phyloP scores from a whole-genome alignment of 768 basidiomycete species.

The Leccinum longicurvipes region DNA sequence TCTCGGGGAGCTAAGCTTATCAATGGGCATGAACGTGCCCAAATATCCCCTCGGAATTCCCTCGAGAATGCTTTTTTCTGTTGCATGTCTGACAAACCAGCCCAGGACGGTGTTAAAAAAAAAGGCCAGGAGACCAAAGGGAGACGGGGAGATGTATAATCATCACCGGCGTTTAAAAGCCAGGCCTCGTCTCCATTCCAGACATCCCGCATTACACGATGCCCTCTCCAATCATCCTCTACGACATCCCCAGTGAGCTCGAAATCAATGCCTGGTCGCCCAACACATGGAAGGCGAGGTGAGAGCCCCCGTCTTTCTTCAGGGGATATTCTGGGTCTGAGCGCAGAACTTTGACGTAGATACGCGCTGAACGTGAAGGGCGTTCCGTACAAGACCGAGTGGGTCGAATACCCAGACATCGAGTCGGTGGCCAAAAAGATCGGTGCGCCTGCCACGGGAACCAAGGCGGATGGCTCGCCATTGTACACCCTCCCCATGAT shows the following conservation, averaged over 20 bases:
- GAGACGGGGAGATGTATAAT: background rate
- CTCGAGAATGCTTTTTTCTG: background rate
- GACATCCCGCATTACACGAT: conserved; percentile 14
- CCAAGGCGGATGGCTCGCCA: conserved; percentile 29
- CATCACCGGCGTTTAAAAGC: conserved; percentile 4
- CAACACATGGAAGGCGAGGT: conserved; percentile 47
- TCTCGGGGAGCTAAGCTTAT: too few relatives aligned
- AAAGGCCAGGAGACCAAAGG: background rate
- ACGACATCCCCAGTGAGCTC: conserved; percentile 41
- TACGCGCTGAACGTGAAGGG: conserved; percentile 41
- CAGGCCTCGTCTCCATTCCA: background rate
- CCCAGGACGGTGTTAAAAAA: background rate
- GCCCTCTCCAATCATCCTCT: conserved; percentile 35
- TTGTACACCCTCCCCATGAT: conserved; percentile 42
- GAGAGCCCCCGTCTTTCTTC: background rate
- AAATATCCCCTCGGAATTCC: too few relatives aligned
- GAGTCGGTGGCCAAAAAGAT: conserved; percentile 30
- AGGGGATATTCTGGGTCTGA: background rate
- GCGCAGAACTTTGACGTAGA: conserved; percentile 16
- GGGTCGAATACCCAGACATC: conserved; percentile 45
- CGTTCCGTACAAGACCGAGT: conserved; percentile 39
- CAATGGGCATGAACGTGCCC: too few relatives aligned
- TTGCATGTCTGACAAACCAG: background rate
- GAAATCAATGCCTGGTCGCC: conserved; percentile 38
- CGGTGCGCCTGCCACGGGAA: conserved; percentile 31